Base-by-base conservation (phyloP, 2,329 filamentous ascomycete species). In the Penicillium sclerotiorum region DNA sequence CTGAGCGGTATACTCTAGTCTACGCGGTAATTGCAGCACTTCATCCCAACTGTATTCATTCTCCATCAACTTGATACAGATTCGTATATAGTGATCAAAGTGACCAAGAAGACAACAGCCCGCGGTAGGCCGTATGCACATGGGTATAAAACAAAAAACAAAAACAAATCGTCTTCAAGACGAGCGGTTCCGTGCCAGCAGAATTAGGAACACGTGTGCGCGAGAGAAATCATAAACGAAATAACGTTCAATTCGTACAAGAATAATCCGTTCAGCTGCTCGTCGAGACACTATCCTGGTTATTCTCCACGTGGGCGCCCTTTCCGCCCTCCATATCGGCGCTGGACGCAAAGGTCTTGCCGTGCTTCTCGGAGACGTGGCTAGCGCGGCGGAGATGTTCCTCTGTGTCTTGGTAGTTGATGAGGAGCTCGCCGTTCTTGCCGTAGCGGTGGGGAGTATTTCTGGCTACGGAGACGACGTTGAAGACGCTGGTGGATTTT, bases 371-470 rank as follows among this genome's bases (percentile, higher is more conserved):
- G 13, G 57, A 52, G 11, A 53, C 45, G 23, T 57, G 52, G 50
- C 60, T 64, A 23, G 57, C 61, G 18, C 67, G 62, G 33, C 62
- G 59, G 18, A 63, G 44, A 41, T 72, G 67, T 55, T 72, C 66
- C 25, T 69, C 69, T 1, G 70, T 71, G 18, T 71, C 63, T 8
- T 76, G 69, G 53, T 81, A 82, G 41, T 73, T 66, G 57, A 83
- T 66, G 57, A 83, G 72, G 33, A 81, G 58, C 55, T 83, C 76
- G 3, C 81, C 81, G 13, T 77, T 74, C 72, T 82, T 82, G 50
- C 78, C 80, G 58, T 80, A 83, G 22, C 80, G 73, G 55, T 77
- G 73, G 17, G 80, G 80, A 56, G 77, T 67, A 1, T 81, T 67
- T 12, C 71, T 65, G 1, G 80, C 80, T 28, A 80, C 70, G 44